These are phyloP conservation scores for Arthroderma sp. DNA, from an alignment of 2,329 filamentous ascomycete species.

Conservation along the genomic window DNA sequence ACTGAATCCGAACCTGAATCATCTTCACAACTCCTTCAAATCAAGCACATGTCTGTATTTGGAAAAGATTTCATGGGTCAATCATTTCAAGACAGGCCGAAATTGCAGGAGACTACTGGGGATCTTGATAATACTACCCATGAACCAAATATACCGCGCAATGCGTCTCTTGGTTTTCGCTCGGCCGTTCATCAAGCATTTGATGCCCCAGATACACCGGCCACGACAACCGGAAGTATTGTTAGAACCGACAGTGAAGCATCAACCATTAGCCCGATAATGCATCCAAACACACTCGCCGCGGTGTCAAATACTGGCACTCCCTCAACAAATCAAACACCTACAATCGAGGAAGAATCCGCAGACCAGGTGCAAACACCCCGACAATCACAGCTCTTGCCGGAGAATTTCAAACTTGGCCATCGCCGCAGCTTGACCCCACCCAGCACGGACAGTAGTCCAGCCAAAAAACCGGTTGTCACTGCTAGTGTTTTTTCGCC, in stretches of 20 bases:
- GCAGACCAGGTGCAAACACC: not conserved
- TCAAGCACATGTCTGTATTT: slow-evolving; percentile 14
- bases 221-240: slow-evolving; percentile 41
- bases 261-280: slow-evolving; percentile 52
- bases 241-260: slow-evolving; percentile 49
- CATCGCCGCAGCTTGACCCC: slow-evolving; percentile 46
- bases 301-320: slow-evolving; percentile 24
- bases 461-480: slow-evolving; percentile 45
- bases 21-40: not conserved
- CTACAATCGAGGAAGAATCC: slow-evolving; percentile 39
- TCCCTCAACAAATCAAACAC: slow-evolving; percentile 30
- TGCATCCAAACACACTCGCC: slow-evolving; percentile 41
- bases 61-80: slow-evolving; percentile 19
- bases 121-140: slow-evolving; percentile 11
- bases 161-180: slow-evolving; percentile 42
- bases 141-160: slow-evolving; percentile 24
- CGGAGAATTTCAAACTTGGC: slow-evolving; percentile 35
- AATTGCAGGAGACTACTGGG: not conserved
- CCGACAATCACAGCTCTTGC: slow-evolving; percentile 14
- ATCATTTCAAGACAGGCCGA: slow-evolving; percentile 2
- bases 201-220: slow-evolving; percentile 42
- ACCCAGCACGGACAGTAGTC: slow-evolving; percentile 46
- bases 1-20: no score
- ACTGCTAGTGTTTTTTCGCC: slow-evolving; percentile 19
- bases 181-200: slow-evolving; percentile 54